Evolutionary conservation across 495 filamentous ascomycete species (phyloP).

Genomic region (Baudoinia panamericana): DNA sequence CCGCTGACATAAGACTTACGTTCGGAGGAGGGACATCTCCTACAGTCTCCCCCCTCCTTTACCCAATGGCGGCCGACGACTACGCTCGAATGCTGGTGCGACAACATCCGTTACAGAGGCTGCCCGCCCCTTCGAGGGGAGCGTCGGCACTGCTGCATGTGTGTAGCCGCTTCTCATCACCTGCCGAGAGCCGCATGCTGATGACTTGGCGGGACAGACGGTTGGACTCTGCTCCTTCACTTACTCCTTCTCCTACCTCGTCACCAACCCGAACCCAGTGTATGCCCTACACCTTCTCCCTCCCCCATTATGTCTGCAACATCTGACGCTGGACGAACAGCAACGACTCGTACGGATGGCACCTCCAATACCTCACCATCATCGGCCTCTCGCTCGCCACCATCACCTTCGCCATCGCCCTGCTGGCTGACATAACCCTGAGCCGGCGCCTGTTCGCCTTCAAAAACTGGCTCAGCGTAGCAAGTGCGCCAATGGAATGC

Average conservation of each 20-base stretch:
- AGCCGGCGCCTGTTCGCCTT: constrained; percentile 50
- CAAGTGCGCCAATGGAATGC: constrained; percentile 65
- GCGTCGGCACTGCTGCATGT: constrained; percentile 60
- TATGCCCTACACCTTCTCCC: constrained; percentile 18
- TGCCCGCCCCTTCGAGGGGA: constrained; percentile 55
- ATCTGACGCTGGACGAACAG: constrained; percentile 27
- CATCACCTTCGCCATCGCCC: constrained; percentile 51
- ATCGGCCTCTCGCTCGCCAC: constrained; percentile 61
- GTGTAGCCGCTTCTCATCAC: constrained; percentile 15
- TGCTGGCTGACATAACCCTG: constrained; percentile 63
- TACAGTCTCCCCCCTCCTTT: neutral
- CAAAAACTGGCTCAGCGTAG: constrained; percentile 63
- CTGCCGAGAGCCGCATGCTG: neutral
- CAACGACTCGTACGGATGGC: constrained; percentile 64
- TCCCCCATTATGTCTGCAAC: neutral
- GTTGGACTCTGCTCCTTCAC: constrained; percentile 55
- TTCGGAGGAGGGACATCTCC: too few species aligned
- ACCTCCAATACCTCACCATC: constrained; percentile 76
- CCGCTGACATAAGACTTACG: neutral
- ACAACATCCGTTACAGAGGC: constrained; percentile 57
- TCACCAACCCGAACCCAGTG: constrained; percentile 34
- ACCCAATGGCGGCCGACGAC: constrained; percentile 8
- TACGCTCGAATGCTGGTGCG: constrained; percentile 9
- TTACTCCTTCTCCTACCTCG: constrained; percentile 50
- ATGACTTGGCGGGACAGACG: constrained; percentile 21